A percentile compares a stretch with the other conserved stretches of the same genome.
These are phyloP conservation scores for Pseudopithomyces maydicus DNA, from an alignment of 2,329 filamentous ascomycete species.

Conservation along the genomic window DNA sequence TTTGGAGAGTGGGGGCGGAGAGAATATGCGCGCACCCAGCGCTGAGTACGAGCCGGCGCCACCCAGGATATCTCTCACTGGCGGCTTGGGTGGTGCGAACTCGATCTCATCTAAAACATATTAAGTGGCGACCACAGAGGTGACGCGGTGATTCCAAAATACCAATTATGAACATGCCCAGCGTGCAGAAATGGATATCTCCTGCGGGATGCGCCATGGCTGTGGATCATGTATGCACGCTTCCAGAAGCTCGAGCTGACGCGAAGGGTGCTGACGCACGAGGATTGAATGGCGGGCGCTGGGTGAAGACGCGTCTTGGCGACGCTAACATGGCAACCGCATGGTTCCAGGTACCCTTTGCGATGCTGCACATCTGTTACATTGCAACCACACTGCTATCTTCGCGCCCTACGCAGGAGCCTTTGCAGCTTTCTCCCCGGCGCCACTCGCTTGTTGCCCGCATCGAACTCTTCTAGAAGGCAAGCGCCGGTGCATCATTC, in stretches of 20 bases:
- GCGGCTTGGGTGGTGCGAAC: slow-evolving; percentile 71
- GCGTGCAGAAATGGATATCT: slow-evolving; percentile 61
- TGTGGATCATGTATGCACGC: slow-evolving; percentile 2
- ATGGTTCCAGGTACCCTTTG: slow-evolving; percentile 10
- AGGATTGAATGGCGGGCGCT: slow-evolving; percentile 15
- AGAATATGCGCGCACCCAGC: slow-evolving; percentile 86
- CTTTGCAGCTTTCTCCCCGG: too few relatives aligned
- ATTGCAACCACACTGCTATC: slow-evolving; percentile 11
- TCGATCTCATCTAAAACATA: slow-evolving; percentile 80
- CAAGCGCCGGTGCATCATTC: slow-evolving; percentile 4
- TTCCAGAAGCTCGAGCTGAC: neutral
- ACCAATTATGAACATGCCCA: slow-evolving; percentile 70
- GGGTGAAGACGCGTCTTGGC: slow-evolving; percentile 21
- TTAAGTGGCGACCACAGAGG: slow-evolving; percentile 16
- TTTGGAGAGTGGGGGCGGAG: slow-evolving; percentile 66
- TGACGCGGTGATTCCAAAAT: slow-evolving; percentile 20
- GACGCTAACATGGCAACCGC: slow-evolving; percentile 16
- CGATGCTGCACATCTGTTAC: slow-evolving; percentile 10
- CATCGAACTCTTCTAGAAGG: slow-evolving; percentile 16
- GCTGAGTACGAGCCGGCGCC: slow-evolving; percentile 88
- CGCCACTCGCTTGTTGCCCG: slow-evolving; percentile 10
- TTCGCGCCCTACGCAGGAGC: slow-evolving; percentile 1
- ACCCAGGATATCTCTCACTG: slow-evolving; percentile 78
- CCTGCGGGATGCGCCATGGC: slow-evolving; percentile 16
- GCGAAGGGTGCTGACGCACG: slow-evolving; percentile 1